Base-by-base conservation (phyloP, 345 rosid genomes). In the Gossypium rotundifolium region DNA sequence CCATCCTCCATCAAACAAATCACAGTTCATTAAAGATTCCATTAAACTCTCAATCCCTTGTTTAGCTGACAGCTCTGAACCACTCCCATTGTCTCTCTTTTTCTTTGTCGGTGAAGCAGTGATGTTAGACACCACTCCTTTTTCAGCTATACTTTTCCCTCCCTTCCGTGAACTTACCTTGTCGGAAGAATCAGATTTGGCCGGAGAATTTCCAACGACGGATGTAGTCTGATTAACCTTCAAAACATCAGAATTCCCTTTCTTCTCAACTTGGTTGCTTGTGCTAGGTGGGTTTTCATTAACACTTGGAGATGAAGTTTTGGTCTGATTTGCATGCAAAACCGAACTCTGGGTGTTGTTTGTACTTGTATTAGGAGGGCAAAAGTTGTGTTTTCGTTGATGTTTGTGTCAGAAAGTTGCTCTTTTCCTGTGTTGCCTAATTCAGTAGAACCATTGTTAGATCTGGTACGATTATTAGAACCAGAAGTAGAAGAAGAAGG, bases 1-100 rank as follows among this genome's bases (percentile, higher is more conserved):
- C 99, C 99, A 95, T 12, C 84, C 79, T 45, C 99, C 99, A 70
- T 93, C 93, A 83, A 89, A 91, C 75, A 93, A 84, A 73, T 95
- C 88, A 70, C 99, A 93, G 0, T 83, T 84, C 88, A 78, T 79
- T 82, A 92, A 57, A 45, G 85, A 76, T 74, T 85, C 83, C 33
- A 85, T 78, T 86, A 79, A 71, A 75, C 71, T 79, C 75, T 76
- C 84, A 6, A 84, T 77, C 78, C 75, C 86, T 78, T 83, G 84
- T 76, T 88, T 83, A 75, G 63, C 58, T 51, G 79, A 17, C 29
- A 42, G 40, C 27, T 42, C 78, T 29, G 84, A 64, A 62, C 60
- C 77, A 49, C 48, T 78, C 76, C 40, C 84, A 65, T 71, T 83
- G 27, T 85, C 77, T 79, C 85, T 81, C 44, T 75, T 79, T 11